Percentiles rank a stretch among this genome's conserved stretches.
Conservation (phyloP, 345 rosid species). For the Noccaea bulbosa region DNA sequence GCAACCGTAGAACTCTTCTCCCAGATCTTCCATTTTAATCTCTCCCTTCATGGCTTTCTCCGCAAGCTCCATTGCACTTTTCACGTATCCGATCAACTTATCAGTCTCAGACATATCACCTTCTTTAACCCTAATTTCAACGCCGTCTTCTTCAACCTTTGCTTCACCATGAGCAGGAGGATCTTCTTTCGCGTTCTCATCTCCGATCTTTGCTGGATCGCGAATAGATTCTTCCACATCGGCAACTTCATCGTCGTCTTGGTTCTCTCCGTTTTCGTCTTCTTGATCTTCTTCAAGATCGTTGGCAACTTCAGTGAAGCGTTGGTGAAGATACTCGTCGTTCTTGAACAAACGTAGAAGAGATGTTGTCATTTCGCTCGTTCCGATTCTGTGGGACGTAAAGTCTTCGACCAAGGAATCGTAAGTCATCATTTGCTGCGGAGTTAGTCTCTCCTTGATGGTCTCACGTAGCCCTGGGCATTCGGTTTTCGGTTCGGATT, state of each 20-base stretch:
- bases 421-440: background rate
- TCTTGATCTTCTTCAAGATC: background rate
- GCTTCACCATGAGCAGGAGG: no score
- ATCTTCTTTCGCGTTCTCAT: background rate
- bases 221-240: background rate
- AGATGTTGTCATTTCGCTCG: background rate
- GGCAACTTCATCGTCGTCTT: background rate
- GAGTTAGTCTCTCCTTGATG: background rate
- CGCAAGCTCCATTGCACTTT: background rate
- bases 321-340: background rate
- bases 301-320: background rate
- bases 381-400: background rate
- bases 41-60: background rate
- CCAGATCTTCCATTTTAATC: background rate
- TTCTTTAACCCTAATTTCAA: background rate
- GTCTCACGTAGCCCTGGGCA: background rate
- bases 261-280: background rate
- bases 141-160: background rate
- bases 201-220: background rate
- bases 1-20: background rate
- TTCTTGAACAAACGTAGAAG: slow-evolving; percentile 6
- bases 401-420: background rate
- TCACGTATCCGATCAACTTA: background rate
- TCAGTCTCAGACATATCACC: background rate
- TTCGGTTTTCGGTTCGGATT: no score